Base-by-base conservation (phyloP, 257 asterid species). In the Thymus mandschuricus region DNA sequence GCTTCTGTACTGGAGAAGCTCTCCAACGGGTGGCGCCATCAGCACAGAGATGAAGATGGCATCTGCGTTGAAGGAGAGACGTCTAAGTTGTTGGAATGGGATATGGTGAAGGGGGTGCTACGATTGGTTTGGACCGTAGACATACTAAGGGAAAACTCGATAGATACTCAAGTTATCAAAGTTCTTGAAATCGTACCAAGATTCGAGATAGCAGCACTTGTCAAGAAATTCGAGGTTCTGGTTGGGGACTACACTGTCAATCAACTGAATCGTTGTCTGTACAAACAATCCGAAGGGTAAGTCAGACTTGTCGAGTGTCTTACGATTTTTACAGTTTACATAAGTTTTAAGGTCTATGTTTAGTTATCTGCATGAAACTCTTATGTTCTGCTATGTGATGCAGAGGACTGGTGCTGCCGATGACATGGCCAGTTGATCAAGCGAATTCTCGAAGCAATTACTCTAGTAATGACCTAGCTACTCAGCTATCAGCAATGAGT, bases 71-170 rank as follows among this genome's bases (percentile, higher is more conserved):
- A 15, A 34, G 81, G 77, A 4, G 30, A 41, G 64, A 40, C 79
- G 44, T 73, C 81, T 35, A 65, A 54, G 68, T 41, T 82, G 11
- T 58, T 84, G 81, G 82, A 85, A 71, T 41, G 67, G 45, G 75
- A 72, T 8, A 73, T 76, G 12, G 76, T 87, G 6, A 82, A 79
- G 66, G 83, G 80, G 60, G 11, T 13, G 4, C 30, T 78, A 46
- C 66, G 77, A 54, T 77, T 90, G 49, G 68, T 83, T 45, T 87
- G 92, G 90, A 83, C 86, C 0, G 44, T 81, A 1, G 89, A 85
- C 28, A 83, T 86, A 60, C 30, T 76, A 3, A 70, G 77, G 38
- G 82, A 80, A 45, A 52, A 69, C 28, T 66, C 73, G 8, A 66
- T 4, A 1, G 75, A 76, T 3, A 66, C 67, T 2, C 87, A 83